Evolutionary conservation across 805 yeast species (phyloP).

Genomic region (Ascoidea tarda): DNA sequence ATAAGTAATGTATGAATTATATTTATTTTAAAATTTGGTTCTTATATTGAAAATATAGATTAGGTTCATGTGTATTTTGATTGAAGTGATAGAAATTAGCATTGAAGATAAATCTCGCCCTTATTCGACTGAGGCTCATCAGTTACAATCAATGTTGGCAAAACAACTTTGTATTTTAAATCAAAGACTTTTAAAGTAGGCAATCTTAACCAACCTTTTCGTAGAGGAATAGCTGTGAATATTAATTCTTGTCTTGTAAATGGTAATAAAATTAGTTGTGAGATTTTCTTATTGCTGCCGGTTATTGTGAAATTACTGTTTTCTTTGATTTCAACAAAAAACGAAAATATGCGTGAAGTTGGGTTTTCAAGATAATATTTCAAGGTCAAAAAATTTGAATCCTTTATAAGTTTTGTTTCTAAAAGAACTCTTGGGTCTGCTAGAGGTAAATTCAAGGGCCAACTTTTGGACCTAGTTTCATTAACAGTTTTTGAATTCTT

Average conservation of each 20-base stretch:
- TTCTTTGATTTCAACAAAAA: constrained; percentile 32
- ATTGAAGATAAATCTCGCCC: constrained; percentile 10
- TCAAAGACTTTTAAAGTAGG: constrained; percentile 60
- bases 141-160: constrained; percentile 34
- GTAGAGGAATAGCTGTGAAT: constrained; percentile 17
- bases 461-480: constrained; percentile 21
- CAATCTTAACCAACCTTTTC: constrained; percentile 21
- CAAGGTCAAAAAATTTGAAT: constrained; percentile 17
- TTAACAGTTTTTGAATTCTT: constrained; percentile 13
- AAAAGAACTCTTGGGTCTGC: constrained; percentile 59
- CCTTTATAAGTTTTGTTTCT: constrained; percentile 14
- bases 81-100: not conserved
- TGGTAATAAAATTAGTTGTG: constrained; percentile 39
- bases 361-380: constrained; percentile 59
- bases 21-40: too few relatives aligned
- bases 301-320: constrained; percentile 21
- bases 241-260: constrained; percentile 33
- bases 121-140: constrained; percentile 16
- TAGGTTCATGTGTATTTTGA: too few relatives aligned
- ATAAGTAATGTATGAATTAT: too few relatives aligned
- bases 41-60: too few relatives aligned
- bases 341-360: constrained; percentile 53
- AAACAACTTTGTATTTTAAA: constrained; percentile 46
- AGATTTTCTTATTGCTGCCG: constrained; percentile 19
- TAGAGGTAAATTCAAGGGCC: constrained; percentile 44